Base-by-base conservation (phyloP, 2,329 filamentous ascomycete species). In the Curvularia hawaiiensis region DNA sequence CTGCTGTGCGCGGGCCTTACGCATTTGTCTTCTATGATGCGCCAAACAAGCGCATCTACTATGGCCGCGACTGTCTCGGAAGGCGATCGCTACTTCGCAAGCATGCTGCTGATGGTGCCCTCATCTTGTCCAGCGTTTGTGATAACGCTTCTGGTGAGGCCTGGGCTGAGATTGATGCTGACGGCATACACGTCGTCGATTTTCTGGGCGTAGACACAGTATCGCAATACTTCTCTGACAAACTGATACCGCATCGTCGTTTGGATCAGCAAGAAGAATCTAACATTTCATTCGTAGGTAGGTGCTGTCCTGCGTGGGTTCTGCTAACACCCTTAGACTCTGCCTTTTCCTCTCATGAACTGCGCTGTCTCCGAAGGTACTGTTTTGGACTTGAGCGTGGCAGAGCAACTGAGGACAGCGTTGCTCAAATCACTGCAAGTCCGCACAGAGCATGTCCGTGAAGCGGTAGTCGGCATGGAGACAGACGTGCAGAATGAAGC, bases 1-100 rank as follows among this genome's bases (percentile, higher is more conserved):
- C 70, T 1, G 57, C 59, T 2, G 70, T 77, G 20, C 59, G 66
- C 33, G 95, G 95, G 0, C 94, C 95, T 0, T 98, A 95, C 78
- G 91, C 94, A 2, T 95, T 98, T 75, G 85, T 94, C 6, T 97
- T 89, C 75, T 90, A 89, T 68, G 90, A 97, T 78, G 83, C 81
- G 16, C 68, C 74, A 10, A 79, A 83, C 52, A 80, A 79, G 10
- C 83, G 83, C 41, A 63, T 98, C 14, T 96, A 89, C 76, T 97
- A 90, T 74, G 92, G 90, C 7, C 85, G 95, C 63, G 95, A 99
- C 75, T 90, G 90, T 56, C 83, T 99, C 3, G 95, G 95, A 9
- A 85, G 95, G 56, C 85, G 95, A 48, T 98, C 95, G 14, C 79
- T 99, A 35, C 80, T 97, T 43, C 78, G 67, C 41, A 79, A 78